These are phyloP conservation scores for Hypoxylon intermedium DNA, from an alignment of 495 filamentous ascomycete genomes.

Conservation along the genomic window DNA sequence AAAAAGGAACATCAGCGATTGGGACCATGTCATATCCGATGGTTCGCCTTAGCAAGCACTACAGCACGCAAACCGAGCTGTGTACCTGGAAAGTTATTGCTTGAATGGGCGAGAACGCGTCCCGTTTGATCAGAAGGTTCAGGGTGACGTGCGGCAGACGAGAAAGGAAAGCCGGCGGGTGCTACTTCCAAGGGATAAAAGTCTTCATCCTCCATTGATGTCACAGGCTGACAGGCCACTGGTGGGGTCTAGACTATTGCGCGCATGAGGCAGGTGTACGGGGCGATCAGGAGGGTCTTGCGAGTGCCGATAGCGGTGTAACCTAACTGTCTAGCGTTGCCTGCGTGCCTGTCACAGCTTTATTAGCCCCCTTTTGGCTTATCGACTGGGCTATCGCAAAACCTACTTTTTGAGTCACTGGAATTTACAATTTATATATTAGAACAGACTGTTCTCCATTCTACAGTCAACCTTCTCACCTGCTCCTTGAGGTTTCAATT, in stretches of 20 bases:
- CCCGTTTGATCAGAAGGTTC: conserved; percentile 1
- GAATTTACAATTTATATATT: conserved; percentile 26
- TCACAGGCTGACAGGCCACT: conserved; percentile 18
- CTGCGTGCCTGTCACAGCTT: not conserved
- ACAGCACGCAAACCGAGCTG: too few relatives aligned
- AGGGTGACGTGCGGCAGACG: conserved; percentile 13
- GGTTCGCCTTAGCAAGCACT: too few relatives aligned
- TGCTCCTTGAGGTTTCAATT: too few relatives aligned
- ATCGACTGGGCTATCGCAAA: conserved; percentile 23
- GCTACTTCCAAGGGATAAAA: conserved; percentile 23
- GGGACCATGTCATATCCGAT: too few relatives aligned
- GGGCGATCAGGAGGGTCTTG: conserved; percentile 1
- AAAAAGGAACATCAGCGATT: not conserved
- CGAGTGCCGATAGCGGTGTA: conserved; percentile 33
- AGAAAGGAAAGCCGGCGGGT: conserved; percentile 30
- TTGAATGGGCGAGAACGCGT: not conserved
- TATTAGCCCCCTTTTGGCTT: conserved; percentile 25
- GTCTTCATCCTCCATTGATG: conserved; percentile 30
- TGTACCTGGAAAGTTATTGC: too few relatives aligned
- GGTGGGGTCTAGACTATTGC: conserved; percentile 10
- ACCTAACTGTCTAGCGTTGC: not conserved
- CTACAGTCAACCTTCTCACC: too few relatives aligned
- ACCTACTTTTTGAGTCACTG: conserved; percentile 26
- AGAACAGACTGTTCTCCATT: conserved; percentile 12
- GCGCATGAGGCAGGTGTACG: conserved; percentile 13